Evolutionary conservation across 495 filamentous ascomycete genomes (phyloP).

Genomic region (Sabuloglossum arenarium): DNA sequence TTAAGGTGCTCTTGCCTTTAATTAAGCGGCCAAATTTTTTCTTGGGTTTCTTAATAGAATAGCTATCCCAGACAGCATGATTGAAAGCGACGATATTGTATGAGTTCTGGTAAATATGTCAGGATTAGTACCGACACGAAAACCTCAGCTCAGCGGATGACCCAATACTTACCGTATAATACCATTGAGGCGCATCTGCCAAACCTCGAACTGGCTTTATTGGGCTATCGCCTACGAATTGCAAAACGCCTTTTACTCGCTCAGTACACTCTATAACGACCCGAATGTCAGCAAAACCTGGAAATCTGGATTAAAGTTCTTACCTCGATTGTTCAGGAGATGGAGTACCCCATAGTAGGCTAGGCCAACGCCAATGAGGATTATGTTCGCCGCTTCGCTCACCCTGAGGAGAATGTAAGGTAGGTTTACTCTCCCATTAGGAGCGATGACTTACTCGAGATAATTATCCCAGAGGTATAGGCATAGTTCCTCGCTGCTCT

Average conservation of each 20-base stretch:
- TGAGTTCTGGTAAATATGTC: conserved; percentile 26
- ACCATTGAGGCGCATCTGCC: background rate
- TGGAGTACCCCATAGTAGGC: conserved; percentile 23
- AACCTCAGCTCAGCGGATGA: background rate
- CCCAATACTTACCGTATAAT: background rate
- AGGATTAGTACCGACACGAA: background rate
- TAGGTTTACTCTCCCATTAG: background rate
- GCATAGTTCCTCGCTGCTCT: conserved; percentile 50
- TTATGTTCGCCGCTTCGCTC: conserved; percentile 44
- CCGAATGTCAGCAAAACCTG: conserved; percentile 5
- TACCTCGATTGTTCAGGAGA: conserved; percentile 22
- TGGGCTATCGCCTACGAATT: conserved; percentile 23
- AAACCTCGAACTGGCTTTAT: background rate
- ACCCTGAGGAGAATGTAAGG: conserved; percentile 20
- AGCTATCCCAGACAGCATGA: conserved; percentile 46
- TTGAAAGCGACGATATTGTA: conserved; percentile 48
- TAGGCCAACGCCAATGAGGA: conserved; percentile 63
- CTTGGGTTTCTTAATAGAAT: conserved; percentile 11
- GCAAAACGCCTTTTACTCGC: conserved; percentile 36
- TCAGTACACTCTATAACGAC: conserved; percentile 11
- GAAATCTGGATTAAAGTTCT: background rate
- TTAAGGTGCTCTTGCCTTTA: conserved; percentile 8
- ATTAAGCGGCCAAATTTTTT: conserved; percentile 17
- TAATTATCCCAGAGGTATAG: conserved; percentile 95
- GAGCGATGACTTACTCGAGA: conserved; percentile 36